A percentile compares a stretch with the other conserved stretches of the same genome.
Evolutionary conservation across 306 rosid species (phyloP).

Genomic region (Alnus rubra): DNA sequence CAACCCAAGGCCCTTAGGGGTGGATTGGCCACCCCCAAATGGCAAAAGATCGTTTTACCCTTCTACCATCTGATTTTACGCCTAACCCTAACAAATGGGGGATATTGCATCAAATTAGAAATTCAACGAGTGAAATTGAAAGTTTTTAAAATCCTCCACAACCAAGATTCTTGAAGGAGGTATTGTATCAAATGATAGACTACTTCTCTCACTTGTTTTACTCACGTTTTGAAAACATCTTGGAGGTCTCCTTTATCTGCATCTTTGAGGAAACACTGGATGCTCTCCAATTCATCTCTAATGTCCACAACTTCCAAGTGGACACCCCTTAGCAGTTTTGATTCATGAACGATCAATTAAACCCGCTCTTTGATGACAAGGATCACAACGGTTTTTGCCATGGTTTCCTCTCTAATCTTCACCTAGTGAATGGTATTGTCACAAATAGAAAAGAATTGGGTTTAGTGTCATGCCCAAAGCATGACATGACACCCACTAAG

Average conservation of each 20-base stretch:
- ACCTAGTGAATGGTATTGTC: background rate
- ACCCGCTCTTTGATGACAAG: background rate
- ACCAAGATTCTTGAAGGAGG: too few species aligned
- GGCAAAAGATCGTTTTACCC: too few species aligned
- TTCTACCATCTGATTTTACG: too few species aligned
- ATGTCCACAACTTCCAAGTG: background rate
- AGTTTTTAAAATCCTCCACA: too few species aligned
- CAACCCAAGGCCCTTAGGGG: too few species aligned
- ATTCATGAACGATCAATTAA: constrained; percentile 12
- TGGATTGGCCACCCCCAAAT: too few species aligned
- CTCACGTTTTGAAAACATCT: background rate
- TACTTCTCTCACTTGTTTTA: background rate
- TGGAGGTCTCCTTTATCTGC: background rate
- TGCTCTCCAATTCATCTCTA: constrained; percentile 5
- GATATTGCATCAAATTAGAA: too few species aligned
- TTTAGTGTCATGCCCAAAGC: too few species aligned
- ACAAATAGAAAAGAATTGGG: too few species aligned
- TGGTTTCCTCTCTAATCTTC: background rate
- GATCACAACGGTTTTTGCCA: constrained; percentile 10
- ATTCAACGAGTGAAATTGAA: too few species aligned
- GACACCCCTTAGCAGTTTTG: background rate
- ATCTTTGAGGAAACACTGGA: constrained; percentile 11
- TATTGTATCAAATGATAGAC: background rate
- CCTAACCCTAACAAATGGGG: too few species aligned
- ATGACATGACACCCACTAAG: too few species aligned